These are phyloP conservation scores for Boletellus emodensis DNA, from an alignment of 768 basidiomycete genomes.

Conservation along the genomic window DNA sequence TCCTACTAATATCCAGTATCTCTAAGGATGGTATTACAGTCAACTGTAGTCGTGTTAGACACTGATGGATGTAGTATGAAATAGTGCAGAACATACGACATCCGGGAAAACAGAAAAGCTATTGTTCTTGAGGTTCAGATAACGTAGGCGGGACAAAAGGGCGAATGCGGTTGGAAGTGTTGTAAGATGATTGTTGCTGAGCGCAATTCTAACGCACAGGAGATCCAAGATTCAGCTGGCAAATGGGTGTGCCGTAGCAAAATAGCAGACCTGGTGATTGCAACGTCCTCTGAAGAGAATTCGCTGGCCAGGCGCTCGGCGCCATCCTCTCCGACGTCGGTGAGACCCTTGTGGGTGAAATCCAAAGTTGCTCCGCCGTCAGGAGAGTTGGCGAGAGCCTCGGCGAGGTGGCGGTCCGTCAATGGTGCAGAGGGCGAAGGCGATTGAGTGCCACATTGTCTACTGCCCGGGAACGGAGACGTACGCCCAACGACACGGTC, in stretches of 20 bases:
- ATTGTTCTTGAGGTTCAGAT: constrained; percentile 86
- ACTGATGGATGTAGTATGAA: not conserved
- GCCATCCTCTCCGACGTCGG: constrained; percentile 71
- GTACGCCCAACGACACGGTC: constrained; percentile 28
- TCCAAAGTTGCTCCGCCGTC: constrained; percentile 84
- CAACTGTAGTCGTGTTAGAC: constrained; percentile 46
- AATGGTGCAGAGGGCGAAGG: constrained; percentile 40
- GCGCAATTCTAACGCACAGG: constrained; percentile 59
- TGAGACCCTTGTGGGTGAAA: constrained; percentile 73
- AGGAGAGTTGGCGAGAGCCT: constrained; percentile 60
- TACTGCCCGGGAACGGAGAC: constrained; percentile 24
- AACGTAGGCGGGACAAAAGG: constrained; percentile 68
- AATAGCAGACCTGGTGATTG: constrained; percentile 55
- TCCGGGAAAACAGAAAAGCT: constrained; percentile 77
- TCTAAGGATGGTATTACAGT: constrained; percentile 84
- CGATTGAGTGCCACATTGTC: constrained; percentile 26
- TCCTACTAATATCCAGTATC: constrained; percentile 91
- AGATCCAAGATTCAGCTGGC: constrained; percentile 3
- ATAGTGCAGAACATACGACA: constrained; percentile 55
- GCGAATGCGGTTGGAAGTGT: constrained; percentile 74
- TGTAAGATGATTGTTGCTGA: constrained; percentile 80
- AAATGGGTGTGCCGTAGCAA: constrained; percentile 3
- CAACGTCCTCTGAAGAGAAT: constrained; percentile 43
- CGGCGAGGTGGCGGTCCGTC: constrained; percentile 53
- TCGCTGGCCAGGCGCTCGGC: constrained; percentile 69